These are phyloP conservation scores for Nigrospora osmanthi DNA, from an alignment of 2,329 filamentous ascomycete species.

Conservation along the genomic window DNA sequence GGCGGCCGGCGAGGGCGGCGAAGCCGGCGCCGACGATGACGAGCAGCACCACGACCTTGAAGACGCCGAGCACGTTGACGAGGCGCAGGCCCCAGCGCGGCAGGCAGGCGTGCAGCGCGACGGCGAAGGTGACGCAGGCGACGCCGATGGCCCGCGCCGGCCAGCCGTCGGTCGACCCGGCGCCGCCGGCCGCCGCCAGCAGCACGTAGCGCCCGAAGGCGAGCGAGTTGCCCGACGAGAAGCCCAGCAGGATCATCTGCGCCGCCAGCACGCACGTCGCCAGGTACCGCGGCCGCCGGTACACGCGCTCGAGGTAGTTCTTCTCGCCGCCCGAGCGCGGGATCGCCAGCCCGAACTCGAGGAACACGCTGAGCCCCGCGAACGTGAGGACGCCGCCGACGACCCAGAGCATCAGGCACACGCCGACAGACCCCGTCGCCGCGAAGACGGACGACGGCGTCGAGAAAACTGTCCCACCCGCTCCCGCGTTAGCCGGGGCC, in stretches of 20 bases:
- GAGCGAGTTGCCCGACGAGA: constrained; percentile 50
- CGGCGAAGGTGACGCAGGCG: constrained; percentile 45
- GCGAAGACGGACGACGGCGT: constrained; percentile 45
- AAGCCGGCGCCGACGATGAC: constrained; percentile 56
- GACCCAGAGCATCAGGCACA: constrained; percentile 28
- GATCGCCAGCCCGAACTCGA: constrained; percentile 56
- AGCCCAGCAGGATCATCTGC: constrained; percentile 55
- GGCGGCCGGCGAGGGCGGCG: constrained; percentile 43
- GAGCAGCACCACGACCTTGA: constrained; percentile 52
- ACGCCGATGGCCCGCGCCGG: constrained; percentile 47
- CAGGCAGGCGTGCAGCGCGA: constrained; percentile 39
- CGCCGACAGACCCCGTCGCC: constrained; percentile 42
- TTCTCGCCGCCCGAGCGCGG: constrained; percentile 57
- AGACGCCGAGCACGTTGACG: constrained; percentile 49
- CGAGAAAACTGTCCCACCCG: constrained; percentile 44
- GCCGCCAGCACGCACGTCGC: constrained; percentile 51
- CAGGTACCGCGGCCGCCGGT: constrained; percentile 48
- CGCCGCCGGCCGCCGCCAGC: constrained; percentile 36
- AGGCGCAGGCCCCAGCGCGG: constrained; percentile 53
- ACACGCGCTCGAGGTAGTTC: constrained; percentile 59
- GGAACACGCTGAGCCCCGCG: constrained; percentile 51
- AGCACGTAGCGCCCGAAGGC: constrained; percentile 53
- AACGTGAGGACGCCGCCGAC: constrained; percentile 45
- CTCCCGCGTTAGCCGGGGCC: not conserved
- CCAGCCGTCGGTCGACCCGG: constrained; percentile 41